Evolutionary conservation across 345 rosid species (phyloP).

Genomic region (Passiflora organensis): DNA sequence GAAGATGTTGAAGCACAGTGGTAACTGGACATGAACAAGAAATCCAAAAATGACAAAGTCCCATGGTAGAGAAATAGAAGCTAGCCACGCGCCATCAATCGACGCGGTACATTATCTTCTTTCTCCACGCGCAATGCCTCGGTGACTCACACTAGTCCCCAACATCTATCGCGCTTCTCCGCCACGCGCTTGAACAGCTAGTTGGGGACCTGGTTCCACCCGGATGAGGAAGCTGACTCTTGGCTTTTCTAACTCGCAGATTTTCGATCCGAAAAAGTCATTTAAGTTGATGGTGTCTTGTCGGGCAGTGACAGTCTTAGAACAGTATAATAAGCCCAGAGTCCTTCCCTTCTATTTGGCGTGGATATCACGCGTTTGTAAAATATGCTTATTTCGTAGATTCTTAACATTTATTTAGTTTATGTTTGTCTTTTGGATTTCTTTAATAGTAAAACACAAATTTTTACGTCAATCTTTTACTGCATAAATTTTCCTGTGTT

Average conservation of each 20-base stretch:
- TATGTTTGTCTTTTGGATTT: too few relatives aligned
- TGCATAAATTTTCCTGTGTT: too few relatives aligned
- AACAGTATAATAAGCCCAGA: background rate
- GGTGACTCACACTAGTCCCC: too few relatives aligned
- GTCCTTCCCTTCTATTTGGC: background rate
- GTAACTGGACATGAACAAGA: background rate
- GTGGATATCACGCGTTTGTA: background rate
- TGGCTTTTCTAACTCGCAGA: background rate
- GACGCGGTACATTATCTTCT: too few relatives aligned
- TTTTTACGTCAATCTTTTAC: too few relatives aligned
- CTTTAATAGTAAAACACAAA: too few relatives aligned
- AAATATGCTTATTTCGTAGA: background rate
- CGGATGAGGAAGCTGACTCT: background rate
- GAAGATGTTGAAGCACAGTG: background rate
- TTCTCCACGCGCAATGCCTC: background rate
- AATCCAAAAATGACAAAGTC: background rate
- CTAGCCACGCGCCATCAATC: background rate
- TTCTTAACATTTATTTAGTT: too few relatives aligned
- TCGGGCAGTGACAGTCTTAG: conserved; percentile 4
- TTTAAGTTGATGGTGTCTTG: conserved; percentile 6
- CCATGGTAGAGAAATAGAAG: background rate
- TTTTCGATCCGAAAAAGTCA: background rate
- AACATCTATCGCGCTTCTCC: too few relatives aligned
- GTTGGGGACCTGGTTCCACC: background rate
- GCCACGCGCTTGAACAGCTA: too few relatives aligned